Percentiles rank a stretch among this genome's conserved stretches.
Evolutionary conservation across 2,329 filamentous ascomycete species (phyloP).

Genomic region (Epichloe typhina): DNA sequence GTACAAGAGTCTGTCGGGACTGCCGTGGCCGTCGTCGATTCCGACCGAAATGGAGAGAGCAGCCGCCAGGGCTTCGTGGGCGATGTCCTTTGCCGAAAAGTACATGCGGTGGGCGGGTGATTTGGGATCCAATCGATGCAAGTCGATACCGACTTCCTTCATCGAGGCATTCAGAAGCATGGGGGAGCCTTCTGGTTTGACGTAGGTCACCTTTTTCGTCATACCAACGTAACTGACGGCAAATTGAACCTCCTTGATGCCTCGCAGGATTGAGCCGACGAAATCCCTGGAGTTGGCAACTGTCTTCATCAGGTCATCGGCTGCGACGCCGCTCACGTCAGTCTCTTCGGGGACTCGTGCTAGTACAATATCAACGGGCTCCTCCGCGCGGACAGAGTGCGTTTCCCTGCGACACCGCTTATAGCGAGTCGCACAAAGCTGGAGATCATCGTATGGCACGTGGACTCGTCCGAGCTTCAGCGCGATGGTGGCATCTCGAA

Average conservation of each 20-base stretch:
- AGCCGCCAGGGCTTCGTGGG: conserved; percentile 85
- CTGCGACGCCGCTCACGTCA: conserved; percentile 50
- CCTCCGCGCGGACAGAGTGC: conserved; percentile 21
- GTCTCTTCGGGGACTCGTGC: conserved; percentile 63
- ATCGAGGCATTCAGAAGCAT: conserved; percentile 79
- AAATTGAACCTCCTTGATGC: conserved; percentile 93
- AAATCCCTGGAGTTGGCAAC: conserved; percentile 92
- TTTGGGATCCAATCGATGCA: conserved; percentile 81
- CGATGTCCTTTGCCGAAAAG: conserved; percentile 82
- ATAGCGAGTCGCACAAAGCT: conserved; percentile 45
- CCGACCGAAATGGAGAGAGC: conserved; percentile 87
- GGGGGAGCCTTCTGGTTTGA: conserved; percentile 55
- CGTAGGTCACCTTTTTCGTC: conserved; percentile 61
- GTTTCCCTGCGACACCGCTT: conserved; percentile 30
- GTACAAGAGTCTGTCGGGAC: conserved; percentile 78
- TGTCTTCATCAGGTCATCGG: conserved; percentile 60
- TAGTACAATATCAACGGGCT: conserved; percentile 50
- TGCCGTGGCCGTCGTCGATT: conserved; percentile 77
- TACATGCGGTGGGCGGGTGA: conserved; percentile 98
- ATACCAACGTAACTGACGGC: conserved; percentile 83
- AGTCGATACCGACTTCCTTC: conserved; percentile 90
- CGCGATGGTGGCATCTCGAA: conserved; percentile 80
- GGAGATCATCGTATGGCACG: conserved; percentile 78
- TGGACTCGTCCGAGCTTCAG: conserved; percentile 85
- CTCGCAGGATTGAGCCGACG: conserved; percentile 73